These are phyloP conservation scores for Coemansia aciculifera DNA, from an alignment of 192 early-diverging fungal species.

Conservation along the genomic window DNA sequence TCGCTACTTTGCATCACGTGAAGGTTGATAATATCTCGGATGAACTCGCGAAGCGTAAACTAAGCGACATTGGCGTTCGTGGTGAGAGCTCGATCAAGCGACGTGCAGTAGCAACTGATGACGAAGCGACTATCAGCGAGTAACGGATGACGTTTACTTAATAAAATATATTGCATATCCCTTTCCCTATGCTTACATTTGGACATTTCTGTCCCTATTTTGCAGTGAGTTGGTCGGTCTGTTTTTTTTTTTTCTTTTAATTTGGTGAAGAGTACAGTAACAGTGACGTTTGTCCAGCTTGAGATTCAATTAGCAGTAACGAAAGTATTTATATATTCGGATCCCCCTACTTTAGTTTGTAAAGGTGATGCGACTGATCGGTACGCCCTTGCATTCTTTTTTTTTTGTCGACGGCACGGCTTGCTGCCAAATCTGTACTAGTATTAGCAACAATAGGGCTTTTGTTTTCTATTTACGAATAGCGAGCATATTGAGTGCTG, in stretches of 20 bases:
- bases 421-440: background rate
- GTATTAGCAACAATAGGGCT: background rate
- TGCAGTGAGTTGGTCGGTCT: background rate
- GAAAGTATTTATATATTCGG: background rate
- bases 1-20: conserved; percentile 7
- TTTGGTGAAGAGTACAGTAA: background rate
- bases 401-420: background rate
- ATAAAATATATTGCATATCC: background rate
- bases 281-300: background rate
- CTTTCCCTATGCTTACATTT: background rate
- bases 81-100: conserved; percentile 12
- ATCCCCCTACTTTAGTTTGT: background rate
- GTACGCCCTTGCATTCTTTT: background rate
- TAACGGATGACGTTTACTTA: background rate
- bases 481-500: background rate
- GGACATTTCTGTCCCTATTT: background rate
- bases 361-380: background rate
- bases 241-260: background rate
- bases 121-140: background rate
- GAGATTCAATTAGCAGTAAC: background rate
- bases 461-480: background rate
- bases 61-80: background rate
- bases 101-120: conserved; percentile 20
- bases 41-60: conserved; percentile 33
- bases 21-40: conserved; percentile 16